Conservation (phyloP, 495 filamentous ascomycete genomes). For the Penicillium bovifimosum region DNA sequence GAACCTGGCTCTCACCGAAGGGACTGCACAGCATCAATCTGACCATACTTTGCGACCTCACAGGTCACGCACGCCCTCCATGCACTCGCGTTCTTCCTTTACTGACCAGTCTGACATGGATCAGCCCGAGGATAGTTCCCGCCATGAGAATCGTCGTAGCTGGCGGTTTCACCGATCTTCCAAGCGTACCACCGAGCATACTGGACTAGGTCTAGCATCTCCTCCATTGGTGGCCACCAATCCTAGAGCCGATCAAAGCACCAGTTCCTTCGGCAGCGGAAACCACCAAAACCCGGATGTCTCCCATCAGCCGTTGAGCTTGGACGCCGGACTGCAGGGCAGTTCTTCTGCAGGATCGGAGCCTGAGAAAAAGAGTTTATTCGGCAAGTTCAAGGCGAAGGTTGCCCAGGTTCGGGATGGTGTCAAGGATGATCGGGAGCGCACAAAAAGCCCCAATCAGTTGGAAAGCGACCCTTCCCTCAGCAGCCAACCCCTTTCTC, state of each 20-base stretch:
- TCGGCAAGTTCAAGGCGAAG: slow-evolving; percentile 82
- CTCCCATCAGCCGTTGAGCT: slow-evolving; percentile 35
- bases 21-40: slow-evolving; percentile 19
- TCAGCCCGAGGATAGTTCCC: slow-evolving; percentile 54
- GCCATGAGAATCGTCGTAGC: slow-evolving; percentile 52
- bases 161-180: slow-evolving; percentile 66
- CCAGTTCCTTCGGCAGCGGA: slow-evolving; percentile 61
- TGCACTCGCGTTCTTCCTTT: slow-evolving; percentile 66
- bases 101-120: slow-evolving; percentile 76
- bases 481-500: slow-evolving; percentile 26
- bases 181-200: slow-evolving; percentile 51
- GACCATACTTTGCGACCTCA: slow-evolving; percentile 56
- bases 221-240: slow-evolving; percentile 55
- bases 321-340: slow-evolving; percentile 34
- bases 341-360: slow-evolving; percentile 36
- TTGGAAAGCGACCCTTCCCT: slow-evolving; percentile 28
- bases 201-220: slow-evolving; percentile 38
- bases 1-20: slow-evolving; percentile 16
- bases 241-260: slow-evolving; percentile 61
- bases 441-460: slow-evolving; percentile 50
- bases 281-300: slow-evolving; percentile 34
- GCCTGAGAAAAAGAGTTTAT: slow-evolving; percentile 61
- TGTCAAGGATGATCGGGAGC: slow-evolving; percentile 55
- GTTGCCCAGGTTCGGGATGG: slow-evolving; percentile 71
- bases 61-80: slow-evolving; percentile 61